Conservation (phyloP, 2,329 filamentous ascomycete species). For the Phyllosticta citribraziliensis region DNA sequence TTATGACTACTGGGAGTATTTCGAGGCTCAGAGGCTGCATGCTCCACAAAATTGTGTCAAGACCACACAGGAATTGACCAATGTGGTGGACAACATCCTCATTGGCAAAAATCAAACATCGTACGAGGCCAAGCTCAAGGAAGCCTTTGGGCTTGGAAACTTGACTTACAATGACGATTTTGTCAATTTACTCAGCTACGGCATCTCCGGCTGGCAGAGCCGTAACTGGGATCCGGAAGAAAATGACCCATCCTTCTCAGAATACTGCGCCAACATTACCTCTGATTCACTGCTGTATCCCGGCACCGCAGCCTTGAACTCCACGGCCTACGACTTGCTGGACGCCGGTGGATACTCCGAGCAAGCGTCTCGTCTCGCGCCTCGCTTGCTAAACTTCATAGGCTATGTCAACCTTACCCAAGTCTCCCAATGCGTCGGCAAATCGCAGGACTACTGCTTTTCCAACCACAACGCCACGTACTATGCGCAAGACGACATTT, state of each 20-base stretch:
- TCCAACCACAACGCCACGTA: constrained; percentile 37
- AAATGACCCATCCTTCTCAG: constrained; percentile 38
- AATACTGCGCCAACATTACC: constrained; percentile 50
- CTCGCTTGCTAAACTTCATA: constrained; percentile 47
- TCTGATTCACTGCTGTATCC: constrained; percentile 35
- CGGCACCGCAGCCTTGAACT: constrained; percentile 25
- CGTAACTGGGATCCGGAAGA: constrained; percentile 51
- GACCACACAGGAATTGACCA: constrained; percentile 50
- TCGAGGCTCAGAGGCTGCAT: constrained; percentile 47
- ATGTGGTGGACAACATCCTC: constrained; percentile 51
- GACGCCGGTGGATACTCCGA: constrained; percentile 38
- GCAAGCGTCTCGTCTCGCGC: constrained; percentile 34
- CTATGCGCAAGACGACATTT: constrained; percentile 36
- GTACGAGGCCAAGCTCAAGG: constrained; percentile 40
- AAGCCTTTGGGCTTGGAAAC: constrained; percentile 41
- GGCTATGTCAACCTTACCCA: constrained; percentile 42
- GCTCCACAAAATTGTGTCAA: constrained; percentile 54
- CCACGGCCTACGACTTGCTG: constrained; percentile 36
- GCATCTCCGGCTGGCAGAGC: constrained; percentile 44
- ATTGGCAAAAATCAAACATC: constrained; percentile 36
- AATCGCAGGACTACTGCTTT: constrained; percentile 44
- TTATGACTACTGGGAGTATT: constrained; percentile 63
- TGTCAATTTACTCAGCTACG: constrained; percentile 35
- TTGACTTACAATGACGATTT: constrained; percentile 46
- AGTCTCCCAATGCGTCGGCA: constrained; percentile 29